Evolutionary conservation across 768 basidiomycete species (phyloP).

Genomic region (Rhodotorula kratochvilovae): DNA sequence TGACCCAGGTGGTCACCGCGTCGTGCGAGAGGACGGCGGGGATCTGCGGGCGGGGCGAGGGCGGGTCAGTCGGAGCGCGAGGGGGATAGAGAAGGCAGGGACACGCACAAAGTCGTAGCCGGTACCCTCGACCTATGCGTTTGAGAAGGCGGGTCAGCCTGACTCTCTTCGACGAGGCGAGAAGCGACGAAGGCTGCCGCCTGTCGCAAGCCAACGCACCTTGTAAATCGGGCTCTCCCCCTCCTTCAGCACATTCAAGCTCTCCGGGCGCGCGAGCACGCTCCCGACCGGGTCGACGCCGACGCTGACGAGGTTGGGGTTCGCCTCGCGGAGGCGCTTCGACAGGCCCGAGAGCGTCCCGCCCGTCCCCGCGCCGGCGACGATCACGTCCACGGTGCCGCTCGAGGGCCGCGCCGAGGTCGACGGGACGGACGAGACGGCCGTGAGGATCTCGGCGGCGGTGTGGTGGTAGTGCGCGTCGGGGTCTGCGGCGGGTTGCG

Average conservation of each 20-base stretch:
- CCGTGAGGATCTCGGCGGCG: constrained; percentile 83
- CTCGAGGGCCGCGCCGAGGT: constrained; percentile 57
- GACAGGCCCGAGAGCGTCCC: constrained; percentile 89
- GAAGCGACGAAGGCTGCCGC: too few relatives aligned
- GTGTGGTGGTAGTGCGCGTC: constrained; percentile 81
- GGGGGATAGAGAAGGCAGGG: neutral
- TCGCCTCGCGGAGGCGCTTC: constrained; percentile 75
- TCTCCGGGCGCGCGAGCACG: constrained; percentile 69
- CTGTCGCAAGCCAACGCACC: neutral
- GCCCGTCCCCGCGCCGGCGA: constrained; percentile 89
- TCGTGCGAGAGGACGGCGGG: constrained; percentile 77
- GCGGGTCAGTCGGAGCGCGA: neutral
- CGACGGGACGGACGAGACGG: constrained; percentile 79
- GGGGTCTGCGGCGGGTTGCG: constrained; percentile 28
- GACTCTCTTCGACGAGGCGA: too few relatives aligned
- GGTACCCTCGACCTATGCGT: constrained; percentile 75
- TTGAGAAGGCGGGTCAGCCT: too few relatives aligned
- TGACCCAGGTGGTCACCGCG: constrained; percentile 66
- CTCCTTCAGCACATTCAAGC: constrained; percentile 55
- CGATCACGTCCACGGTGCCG: constrained; percentile 68
- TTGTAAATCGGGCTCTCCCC: constrained; percentile 59
- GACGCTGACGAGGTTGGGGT: constrained; percentile 67
- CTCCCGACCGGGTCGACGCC: constrained; percentile 93
- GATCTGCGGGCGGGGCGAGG: constrained; percentile 44
- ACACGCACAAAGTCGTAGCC: constrained; percentile 53